Evolutionary conservation across 1,284 basidiomycete genomes (phyloP), one percentile per base, ranked within the genome.

Genomic region (Fomitopsis schrenkii): DNA sequence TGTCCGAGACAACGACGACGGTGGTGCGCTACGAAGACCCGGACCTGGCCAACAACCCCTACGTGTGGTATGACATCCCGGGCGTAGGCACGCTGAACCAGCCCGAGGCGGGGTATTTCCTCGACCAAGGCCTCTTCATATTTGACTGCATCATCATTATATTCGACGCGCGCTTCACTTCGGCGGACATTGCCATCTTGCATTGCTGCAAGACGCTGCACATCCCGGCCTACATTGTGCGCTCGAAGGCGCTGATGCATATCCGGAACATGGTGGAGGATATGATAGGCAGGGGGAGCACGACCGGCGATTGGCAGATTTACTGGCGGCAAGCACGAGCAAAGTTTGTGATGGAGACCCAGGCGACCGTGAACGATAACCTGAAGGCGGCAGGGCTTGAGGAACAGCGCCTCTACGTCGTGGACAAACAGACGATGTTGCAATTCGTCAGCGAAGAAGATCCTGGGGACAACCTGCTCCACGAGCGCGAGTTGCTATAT

Each of bases 1-100:
- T n/a, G n/a, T n/a, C n/a, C n/a, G 59, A 60, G 54, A 60, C 59
- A 15, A 60, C 59, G 22, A 60, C 15, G 10, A 17, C 2, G 10
- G n/a, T 60, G 19, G 10, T 5, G 14, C 59, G 59, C n/a, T 60
- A 55, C 22, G 35, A 38, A 4, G 38, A 59, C 52, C 44, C 44
- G 5, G 40, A 60, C 15, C n/a, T 42, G 6, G 36, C 1, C 5
- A 14, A 14, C 15, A 50, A 50, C 12, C 59, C 53, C 10, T 56
- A 55, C 45, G 59, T 56, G 53, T 60, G 59, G 59, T 60, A 60
- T 17, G 59, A 60, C 36, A 53, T 60, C 15, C 59, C 54, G 19
- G 54, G 59, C 45, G 59, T 42, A 8, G 59, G 59, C 9, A 60
- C 59, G 22, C 45, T 56, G n/a, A 26, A 46, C 22, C 44, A 46